Percentiles rank a stretch among this genome's conserved stretches.
Evolutionary conservation across 2,329 filamentous ascomycete genomes (phyloP).

Genomic region (Clonostachys rhizophaga): DNA sequence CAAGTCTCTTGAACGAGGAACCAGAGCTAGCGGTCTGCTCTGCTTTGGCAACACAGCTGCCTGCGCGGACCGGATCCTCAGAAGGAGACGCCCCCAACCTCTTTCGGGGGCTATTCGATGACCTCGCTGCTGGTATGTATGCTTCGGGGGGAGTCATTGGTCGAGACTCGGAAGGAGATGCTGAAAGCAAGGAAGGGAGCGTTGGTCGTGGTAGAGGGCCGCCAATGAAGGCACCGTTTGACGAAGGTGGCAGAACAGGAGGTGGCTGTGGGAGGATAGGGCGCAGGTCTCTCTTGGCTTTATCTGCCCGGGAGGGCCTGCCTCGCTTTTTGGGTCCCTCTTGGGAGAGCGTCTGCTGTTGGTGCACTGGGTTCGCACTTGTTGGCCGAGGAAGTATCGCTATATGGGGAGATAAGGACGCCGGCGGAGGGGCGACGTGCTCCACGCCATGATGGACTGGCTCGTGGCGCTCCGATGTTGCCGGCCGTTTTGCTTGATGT

Average conservation of each 20-base stretch:
- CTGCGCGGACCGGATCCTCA: too few species aligned
- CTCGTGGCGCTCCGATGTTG: constrained; percentile 6
- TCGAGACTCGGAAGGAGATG: not conserved
- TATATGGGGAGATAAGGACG: constrained; percentile 8
- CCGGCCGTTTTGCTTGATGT: constrained; percentile 5
- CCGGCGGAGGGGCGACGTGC: not conserved
- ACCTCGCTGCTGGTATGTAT: not conserved
- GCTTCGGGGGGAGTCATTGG: constrained; percentile 3
- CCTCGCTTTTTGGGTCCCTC: constrained; percentile 33
- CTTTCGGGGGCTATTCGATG: not conserved
- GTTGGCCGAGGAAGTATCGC: constrained; percentile 12
- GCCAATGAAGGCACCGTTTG: not conserved
- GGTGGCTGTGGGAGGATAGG: constrained; percentile 22
- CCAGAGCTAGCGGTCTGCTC: too few species aligned
- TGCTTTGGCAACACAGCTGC: too few species aligned
- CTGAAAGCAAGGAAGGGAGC: not conserved
- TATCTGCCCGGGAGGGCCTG: constrained; percentile 38
- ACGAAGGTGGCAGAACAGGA: not conserved
- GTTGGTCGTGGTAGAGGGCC: not conserved
- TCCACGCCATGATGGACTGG: not conserved
- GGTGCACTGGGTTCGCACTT: constrained; percentile 3
- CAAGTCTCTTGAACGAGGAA: too few species aligned
- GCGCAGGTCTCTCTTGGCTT: constrained; percentile 20
- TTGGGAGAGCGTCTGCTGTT: constrained; percentile 3
- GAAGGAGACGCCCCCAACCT: not conserved